A percentile compares a stretch with the other conserved stretches of the same genome.
Conservation (phyloP, 164 flowering plant genomes). For the Umbellularia californica region DNA sequence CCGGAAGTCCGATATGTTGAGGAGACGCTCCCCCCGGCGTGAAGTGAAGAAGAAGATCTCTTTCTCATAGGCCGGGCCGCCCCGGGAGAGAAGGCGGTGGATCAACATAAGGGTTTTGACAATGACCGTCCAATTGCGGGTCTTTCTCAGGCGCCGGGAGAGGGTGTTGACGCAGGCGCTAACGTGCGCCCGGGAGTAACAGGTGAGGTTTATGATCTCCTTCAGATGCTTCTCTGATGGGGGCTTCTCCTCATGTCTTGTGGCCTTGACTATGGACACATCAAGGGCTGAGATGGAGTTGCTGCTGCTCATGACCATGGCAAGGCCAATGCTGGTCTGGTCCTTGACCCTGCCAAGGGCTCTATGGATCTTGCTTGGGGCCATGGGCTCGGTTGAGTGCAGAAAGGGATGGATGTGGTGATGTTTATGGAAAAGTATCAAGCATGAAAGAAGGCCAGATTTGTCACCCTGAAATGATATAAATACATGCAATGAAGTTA, state of each 20-base stretch:
- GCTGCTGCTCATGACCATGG: conserved; percentile 25
- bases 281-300: conserved; percentile 64
- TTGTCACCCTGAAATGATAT: not conserved
- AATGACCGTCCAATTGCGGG: conserved; percentile 82
- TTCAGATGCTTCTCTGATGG: conserved; percentile 59
- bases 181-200: conserved; percentile 47
- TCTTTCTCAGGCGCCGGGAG: conserved; percentile 66
- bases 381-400: conserved; percentile 29
- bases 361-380: conserved; percentile 57
- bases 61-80: conserved; percentile 58
- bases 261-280: conserved; percentile 84
- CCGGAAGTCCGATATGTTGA: conserved; percentile 80
- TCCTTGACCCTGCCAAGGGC: conserved; percentile 81
- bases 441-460: not conserved
- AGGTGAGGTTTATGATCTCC: conserved; percentile 51
- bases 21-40: conserved; percentile 65
- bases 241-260: conserved; percentile 79
- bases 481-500: no score
- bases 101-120: conserved; percentile 62
- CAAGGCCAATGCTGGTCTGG: conserved; percentile 43
- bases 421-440: not conserved
- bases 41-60: conserved; percentile 74
- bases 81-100: conserved; percentile 66
- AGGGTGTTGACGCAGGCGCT: conserved; percentile 52
- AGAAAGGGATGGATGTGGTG: not conserved